Base-by-base conservation (phyloP, 164 flowering plant genomes). In the Stephania japonica region DNA sequence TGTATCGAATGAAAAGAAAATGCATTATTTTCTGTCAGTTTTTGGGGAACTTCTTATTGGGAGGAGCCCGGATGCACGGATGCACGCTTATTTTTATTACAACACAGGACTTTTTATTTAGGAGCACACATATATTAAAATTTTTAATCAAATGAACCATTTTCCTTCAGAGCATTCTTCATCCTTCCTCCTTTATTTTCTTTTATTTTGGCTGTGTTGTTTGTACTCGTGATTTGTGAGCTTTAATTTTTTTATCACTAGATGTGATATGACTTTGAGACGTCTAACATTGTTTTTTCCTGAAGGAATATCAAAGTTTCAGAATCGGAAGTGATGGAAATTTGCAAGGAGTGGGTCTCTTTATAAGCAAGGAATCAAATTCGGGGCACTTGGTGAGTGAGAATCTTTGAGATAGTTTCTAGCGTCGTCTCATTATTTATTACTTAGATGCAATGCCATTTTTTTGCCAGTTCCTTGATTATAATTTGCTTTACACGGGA, bases 311-410 rank as follows among this genome's bases (percentile, higher is more conserved):
- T 78, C 96, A 91, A 81, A 93, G 88, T 81, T 95, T 92, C 71
- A 83, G 94, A 77, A 91, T 95, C 69, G 98, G 98, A 72, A 95
- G 92, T 78, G 94, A 90, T 78, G 98, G 99, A 50, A 95, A 91
- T 73, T 75, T 95, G 84, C 98, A 89, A 82, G 98, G 99, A 23
- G 97, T 95, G 72, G 97, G 98, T 66, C 81, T 95, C 68, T 93
- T 90, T 78, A 84, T 95, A 73, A 89, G 80, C 74, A 80, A 75
- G 68, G 92, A 95, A 78, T 97, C 98, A 70, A 84, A 78, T 63
- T 88, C 96, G 0, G 98, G 99, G 25, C 94, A 86, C 79, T 81
- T 93, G 97, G 99, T 95, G 25, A 77, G 93, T 84, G 65, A 14
- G 49, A 65, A 25, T 53, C 53, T 68, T 25, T 9, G 70, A 13